These are phyloP conservation scores for Suhomyces kilbournensis DNA, from an alignment of 805 yeast species.

Conservation along the genomic window DNA sequence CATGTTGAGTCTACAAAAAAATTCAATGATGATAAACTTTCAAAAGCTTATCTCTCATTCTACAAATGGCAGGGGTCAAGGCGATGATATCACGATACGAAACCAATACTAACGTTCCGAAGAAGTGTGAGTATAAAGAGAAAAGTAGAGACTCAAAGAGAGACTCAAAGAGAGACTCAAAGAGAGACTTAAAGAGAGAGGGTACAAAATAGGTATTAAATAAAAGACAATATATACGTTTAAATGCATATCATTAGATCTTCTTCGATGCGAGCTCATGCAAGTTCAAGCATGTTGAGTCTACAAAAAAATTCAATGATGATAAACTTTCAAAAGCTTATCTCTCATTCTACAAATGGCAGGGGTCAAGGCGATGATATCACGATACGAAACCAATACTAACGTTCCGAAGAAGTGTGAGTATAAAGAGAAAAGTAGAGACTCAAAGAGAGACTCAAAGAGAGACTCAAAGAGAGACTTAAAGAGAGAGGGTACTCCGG, in stretches of 20 bases:
- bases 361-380: slow-evolving; percentile 7
- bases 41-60: no score
- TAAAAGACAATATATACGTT: no score
- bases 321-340: no score
- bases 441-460: background rate
- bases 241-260: background rate
- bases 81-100: slow-evolving; percentile 7
- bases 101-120: background rate
- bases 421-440: background rate
- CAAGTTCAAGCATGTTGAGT: background rate
- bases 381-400: slow-evolving; percentile 4
- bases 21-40: no score
- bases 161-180: background rate
- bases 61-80: slow-evolving; percentile 5
- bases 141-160: background rate
- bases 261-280: background rate
- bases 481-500: background rate
- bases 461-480: no score
- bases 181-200: no score
- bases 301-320: no score
- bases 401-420: background rate
- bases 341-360: background rate
- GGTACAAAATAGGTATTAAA: no score
- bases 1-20: background rate
- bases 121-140: background rate